A percentile compares a stretch with the other conserved stretches of the same genome.
Evolutionary conservation across 2,329 filamentous ascomycete genomes (phyloP).

Genomic region (Penicillium sp.): DNA sequence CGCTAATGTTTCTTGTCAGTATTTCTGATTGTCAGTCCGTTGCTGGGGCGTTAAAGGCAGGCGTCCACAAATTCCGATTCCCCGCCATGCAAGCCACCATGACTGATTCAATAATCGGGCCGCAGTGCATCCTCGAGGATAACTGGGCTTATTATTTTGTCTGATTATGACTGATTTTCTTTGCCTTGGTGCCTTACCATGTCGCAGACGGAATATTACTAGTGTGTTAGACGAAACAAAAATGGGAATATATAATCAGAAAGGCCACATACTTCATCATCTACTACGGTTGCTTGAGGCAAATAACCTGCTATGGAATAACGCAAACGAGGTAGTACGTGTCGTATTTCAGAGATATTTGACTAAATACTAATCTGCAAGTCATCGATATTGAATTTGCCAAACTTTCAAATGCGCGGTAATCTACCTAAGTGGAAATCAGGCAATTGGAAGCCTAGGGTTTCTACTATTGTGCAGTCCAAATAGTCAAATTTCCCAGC

Average conservation of each 20-base stretch:
- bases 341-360: neutral
- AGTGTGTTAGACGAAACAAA: neutral
- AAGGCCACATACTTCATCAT: neutral
- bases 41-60: too few relatives aligned
- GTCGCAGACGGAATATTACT: neutral
- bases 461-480: neutral
- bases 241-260: neutral
- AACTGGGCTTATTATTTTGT: too few relatives aligned
- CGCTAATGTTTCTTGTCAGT: fast-evolving
- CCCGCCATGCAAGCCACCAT: neutral
- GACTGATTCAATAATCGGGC: neutral
- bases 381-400: neutral
- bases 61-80: too few relatives aligned
- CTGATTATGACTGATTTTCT: neutral
- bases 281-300: too few relatives aligned
- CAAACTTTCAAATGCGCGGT: neutral
- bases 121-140: neutral
- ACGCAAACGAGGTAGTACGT: too few relatives aligned
- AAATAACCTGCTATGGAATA: neutral
- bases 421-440: too few relatives aligned
- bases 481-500: neutral
- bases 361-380: neutral
- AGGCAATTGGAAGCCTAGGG: too few relatives aligned
- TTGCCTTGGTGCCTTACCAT: neutral
- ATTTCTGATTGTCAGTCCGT: too few relatives aligned